A percentile compares a stretch with the other conserved stretches of the same genome.
Evolutionary conservation across 306 rosid genomes (phyloP).

Genomic region (Parietaria judaica): DNA sequence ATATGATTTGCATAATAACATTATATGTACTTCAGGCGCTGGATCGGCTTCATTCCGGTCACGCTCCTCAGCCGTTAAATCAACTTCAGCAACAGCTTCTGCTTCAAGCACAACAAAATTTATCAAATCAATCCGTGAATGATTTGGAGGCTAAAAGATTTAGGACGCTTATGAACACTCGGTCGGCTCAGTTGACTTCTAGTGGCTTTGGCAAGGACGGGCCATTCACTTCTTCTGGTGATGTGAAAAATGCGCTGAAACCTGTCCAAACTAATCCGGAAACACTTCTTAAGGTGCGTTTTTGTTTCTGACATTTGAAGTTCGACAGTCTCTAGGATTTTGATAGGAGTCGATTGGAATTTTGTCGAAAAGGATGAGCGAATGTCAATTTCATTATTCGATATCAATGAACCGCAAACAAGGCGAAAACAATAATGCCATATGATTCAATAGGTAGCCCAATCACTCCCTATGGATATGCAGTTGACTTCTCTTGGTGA

Average conservation of each 20-base stretch:
- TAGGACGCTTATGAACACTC: conserved; percentile 33
- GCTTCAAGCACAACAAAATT: conserved; percentile 44
- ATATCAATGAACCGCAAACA: too few relatives aligned
- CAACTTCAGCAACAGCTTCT: conserved; percentile 50
- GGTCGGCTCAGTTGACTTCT: conserved; percentile 25
- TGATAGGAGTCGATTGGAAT: too few relatives aligned
- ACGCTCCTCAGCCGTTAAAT: conserved; percentile 39
- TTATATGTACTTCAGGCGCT: conserved; percentile 40
- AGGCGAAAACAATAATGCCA: too few relatives aligned
- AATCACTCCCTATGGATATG: not conserved
- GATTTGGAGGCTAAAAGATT: conserved; percentile 39
- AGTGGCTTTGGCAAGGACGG: conserved; percentile 19
- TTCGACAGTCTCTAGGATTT: conserved; percentile 3
- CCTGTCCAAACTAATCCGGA: conserved; percentile 42
- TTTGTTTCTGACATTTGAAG: conserved; percentile 9
- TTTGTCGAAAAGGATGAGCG: too few relatives aligned
- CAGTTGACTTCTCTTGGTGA: conserved; percentile 11
- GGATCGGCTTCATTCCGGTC: conserved; percentile 42
- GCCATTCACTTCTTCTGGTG: conserved; percentile 10
- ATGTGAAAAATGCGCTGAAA: conserved; percentile 34
- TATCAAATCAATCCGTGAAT: conserved; percentile 32
- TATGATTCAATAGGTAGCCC: too few relatives aligned
- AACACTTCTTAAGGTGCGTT: conserved; percentile 38
- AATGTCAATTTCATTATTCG: too few relatives aligned
- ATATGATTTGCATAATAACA: not conserved